These are phyloP conservation scores for Aspergillus tubingensis DNA, from an alignment of 2,329 filamentous ascomycete species.

Conservation along the genomic window DNA sequence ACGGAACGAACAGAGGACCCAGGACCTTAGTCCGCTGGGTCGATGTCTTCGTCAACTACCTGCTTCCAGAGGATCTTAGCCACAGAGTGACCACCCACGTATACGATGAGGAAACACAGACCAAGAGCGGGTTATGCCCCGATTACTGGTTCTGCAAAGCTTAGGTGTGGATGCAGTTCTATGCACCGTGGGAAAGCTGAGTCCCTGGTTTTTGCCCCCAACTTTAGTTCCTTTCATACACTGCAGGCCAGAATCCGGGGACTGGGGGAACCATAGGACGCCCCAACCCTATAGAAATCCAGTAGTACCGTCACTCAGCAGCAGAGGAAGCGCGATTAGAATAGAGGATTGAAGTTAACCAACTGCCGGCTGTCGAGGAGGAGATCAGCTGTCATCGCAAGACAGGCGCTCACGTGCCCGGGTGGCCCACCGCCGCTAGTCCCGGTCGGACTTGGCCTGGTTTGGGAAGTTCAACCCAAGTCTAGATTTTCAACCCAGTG, in stretches of 20 bases:
- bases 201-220: background rate
- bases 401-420: background rate
- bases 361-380: background rate
- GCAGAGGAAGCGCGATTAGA: background rate
- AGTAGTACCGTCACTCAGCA: no score
- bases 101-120: background rate
- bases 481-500: background rate
- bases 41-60: background rate
- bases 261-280: background rate
- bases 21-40: conserved; percentile 5
- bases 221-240: background rate
- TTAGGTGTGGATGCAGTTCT: background rate
- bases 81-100: background rate
- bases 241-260: background rate
- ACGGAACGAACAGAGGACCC: background rate
- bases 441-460: background rate
- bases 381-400: background rate
- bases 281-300: background rate
- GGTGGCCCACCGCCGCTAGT: background rate
- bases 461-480: background rate
- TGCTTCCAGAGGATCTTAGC: background rate
- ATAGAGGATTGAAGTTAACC: no score
- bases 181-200: background rate
- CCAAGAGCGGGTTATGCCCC: background rate
- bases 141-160: background rate